A percentile compares a stretch with the other conserved stretches of the same genome.
phyloP scores from a whole-genome alignment of 179 eudicot genomes.

The Pouteria campechiana region DNA sequence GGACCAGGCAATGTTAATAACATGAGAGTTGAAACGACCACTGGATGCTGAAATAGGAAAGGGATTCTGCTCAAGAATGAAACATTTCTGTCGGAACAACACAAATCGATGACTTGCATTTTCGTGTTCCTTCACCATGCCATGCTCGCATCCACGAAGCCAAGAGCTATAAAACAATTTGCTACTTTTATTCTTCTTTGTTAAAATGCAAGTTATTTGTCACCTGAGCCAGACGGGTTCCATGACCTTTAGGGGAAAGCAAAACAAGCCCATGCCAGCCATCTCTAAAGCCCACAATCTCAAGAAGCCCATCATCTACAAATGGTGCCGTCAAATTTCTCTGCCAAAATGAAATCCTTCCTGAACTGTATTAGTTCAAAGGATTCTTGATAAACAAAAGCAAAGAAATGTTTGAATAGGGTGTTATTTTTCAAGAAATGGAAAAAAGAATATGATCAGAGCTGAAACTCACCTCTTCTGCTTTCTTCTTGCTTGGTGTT shows the following conservation, averaged over 20 bases:
- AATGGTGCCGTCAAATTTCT: conserved; percentile 74
- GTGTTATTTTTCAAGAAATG: too few species aligned
- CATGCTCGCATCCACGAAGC: too few species aligned
- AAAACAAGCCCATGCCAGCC: conserved; percentile 98
- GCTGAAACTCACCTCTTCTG: conserved; percentile 40
- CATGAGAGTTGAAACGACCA: too few species aligned
- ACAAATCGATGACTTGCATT: too few species aligned
- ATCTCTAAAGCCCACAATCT: conserved; percentile 91
- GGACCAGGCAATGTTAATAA: too few species aligned
- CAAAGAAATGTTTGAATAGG: not conserved
- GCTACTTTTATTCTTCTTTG: too few species aligned
- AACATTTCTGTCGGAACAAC: too few species aligned
- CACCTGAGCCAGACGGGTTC: conserved; percentile 99
- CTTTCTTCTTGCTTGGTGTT: conserved; percentile 53
- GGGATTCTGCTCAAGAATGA: not conserved
- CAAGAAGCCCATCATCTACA: conserved; percentile 89
- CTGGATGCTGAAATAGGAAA: not conserved
- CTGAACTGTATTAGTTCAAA: too few species aligned
- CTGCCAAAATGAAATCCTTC: too few species aligned
- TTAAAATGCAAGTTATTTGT: not conserved
- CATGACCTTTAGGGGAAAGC: conserved; percentile 86
- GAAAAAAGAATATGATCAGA: too few species aligned
- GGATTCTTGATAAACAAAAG: not conserved
- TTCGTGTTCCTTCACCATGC: too few species aligned
- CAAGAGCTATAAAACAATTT: too few species aligned